These are phyloP conservation scores for Bruguiera sexangula DNA, from an alignment of 345 rosid genomes.

Conservation along the genomic window DNA sequence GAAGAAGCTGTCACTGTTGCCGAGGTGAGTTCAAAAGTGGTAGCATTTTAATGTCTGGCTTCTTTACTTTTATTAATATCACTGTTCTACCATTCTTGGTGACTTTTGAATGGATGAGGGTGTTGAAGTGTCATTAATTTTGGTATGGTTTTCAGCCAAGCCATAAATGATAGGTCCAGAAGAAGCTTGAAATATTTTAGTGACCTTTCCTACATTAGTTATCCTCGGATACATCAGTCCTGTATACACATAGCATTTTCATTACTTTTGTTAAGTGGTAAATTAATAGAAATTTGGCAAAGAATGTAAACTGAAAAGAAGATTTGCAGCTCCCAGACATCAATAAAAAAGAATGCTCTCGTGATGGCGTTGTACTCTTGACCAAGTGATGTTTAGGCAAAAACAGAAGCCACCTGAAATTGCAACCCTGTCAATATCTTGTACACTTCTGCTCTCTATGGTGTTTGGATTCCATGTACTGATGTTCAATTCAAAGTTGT, in stretches of 20 bases:
- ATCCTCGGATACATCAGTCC: not conserved
- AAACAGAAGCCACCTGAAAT: not conserved
- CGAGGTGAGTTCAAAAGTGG: slow-evolving; percentile 43
- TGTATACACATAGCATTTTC: not conserved
- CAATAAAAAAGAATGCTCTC: too few species aligned
- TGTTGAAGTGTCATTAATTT: too few species aligned
- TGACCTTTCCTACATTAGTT: not conserved
- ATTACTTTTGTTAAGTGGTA: not conserved
- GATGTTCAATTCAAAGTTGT: not conserved
- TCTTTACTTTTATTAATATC: not conserved
- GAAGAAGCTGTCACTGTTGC: slow-evolving; percentile 73
- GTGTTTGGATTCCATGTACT: not conserved
- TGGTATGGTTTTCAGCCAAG: too few species aligned
- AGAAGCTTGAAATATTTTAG: not conserved
- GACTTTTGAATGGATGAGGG: too few species aligned
- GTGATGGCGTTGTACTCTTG: too few species aligned
- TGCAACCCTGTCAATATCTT: not conserved
- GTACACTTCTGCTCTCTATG: not conserved
- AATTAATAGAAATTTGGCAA: not conserved
- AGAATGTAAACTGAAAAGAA: not conserved
- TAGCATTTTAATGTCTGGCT: not conserved
- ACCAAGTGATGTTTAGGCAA: not conserved
- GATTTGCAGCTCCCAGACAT: too few species aligned
- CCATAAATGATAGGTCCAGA: not conserved
- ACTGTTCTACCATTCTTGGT: too few species aligned